Base-by-base conservation (phyloP, 73 alveolate species). In the Stentor roeselii region DNA sequence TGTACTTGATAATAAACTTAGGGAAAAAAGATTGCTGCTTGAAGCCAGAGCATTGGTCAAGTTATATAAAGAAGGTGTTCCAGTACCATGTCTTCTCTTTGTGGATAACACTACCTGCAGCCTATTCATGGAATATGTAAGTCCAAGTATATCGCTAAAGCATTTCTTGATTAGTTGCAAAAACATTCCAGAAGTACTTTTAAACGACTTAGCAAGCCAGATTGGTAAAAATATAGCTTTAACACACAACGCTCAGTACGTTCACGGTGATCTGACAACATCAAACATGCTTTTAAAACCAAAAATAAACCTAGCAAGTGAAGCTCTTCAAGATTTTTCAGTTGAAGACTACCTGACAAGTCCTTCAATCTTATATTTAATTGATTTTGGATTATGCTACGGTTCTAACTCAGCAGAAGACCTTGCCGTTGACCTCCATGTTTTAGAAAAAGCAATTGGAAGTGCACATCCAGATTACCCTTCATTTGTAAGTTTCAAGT, bases 231-330 rank as follows among this genome's bases (percentile, higher is more conserved):
- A 82, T 84, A 59, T 96, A 34, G 96, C 96, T 42, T 93, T 84
- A 59, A 67, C 95, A 21, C 99, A 96, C 78, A 84, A 92, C 38
- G 91, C 89, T 6, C 93, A 92, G 50, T 82, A 88, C 35, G 86
- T 96, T 38, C 99, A 95, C 88, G 99, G 99, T 30, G 99, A 96
- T 84, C 82, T 96, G 60, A 96, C 99, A 11, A 93, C 99, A 39
- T 92, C 97, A 36, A 95, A 96, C 89, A 93, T 96, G 92, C 86
- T 96, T 87, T 86, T 96, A 36, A 88, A 84, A 75, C 88, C 90
- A 35, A 42, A 34, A 21, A 2, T 2, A 0, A 21, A 36, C 0
- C 34, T 67, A 34, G 80, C 41, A 1, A 32, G 27, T 21, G 80
- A 67, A 67, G 2, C 21, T 2, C 34, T 32, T 14, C 1, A 67